Evolutionary conservation across 1,284 basidiomycete genomes (phyloP).

Genomic region (Melampsora abietis-canadensis): DNA sequence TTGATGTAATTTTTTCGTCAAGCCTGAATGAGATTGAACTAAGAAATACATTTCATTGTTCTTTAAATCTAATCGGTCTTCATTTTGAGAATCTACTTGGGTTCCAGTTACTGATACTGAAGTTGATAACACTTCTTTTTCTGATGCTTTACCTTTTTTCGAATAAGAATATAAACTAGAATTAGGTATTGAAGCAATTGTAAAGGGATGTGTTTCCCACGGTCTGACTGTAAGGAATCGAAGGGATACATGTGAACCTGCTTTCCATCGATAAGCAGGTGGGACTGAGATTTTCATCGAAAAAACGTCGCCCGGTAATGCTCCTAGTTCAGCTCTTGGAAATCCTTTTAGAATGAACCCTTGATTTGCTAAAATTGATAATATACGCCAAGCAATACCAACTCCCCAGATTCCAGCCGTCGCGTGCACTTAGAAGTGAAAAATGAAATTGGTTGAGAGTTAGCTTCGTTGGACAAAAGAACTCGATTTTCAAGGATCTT

Average conservation of each 20-base stretch:
- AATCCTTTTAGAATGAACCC: conserved; percentile 41
- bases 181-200: conserved; percentile 53
- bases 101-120: no score
- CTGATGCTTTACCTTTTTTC: no score
- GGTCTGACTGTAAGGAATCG: conserved; percentile 52
- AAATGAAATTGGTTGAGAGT: no score
- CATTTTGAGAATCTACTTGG: no score
- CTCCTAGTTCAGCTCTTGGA: conserved; percentile 51
- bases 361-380: conserved; percentile 44
- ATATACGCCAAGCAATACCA: conserved; percentile 19
- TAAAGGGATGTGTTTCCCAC: conserved; percentile 56
- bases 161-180: no score
- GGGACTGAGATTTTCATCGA: conserved; percentile 51
- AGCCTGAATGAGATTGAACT: conserved; percentile 51
- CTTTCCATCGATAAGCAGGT: conserved; percentile 53
- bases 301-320: conserved; percentile 52
- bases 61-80: no score
- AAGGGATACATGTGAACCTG: conserved; percentile 57
- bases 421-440: conserved; percentile 16
- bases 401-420: conserved; percentile 27
- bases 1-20: conserved; percentile 51
- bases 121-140: no score
- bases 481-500: no score
- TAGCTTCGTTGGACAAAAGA: no score
- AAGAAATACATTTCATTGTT: conserved; percentile 47